Percentiles rank a stretch among this genome's conserved stretches.
Conservation (phyloP, 345 rosid genomes). For the Eucalyptus viminalis region DNA sequence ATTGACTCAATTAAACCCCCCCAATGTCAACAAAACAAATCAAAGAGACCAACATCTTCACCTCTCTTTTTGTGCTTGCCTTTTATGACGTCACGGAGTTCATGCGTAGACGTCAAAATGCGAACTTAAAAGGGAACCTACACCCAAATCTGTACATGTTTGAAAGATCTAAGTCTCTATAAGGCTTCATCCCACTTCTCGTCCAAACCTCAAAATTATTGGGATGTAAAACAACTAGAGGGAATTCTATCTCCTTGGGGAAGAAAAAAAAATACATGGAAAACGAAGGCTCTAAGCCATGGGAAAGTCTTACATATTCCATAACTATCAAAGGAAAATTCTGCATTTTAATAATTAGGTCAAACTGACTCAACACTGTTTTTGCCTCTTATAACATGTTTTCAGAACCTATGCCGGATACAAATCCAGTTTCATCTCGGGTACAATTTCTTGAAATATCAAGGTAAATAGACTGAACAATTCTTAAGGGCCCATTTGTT, state of each 20-base stretch:
- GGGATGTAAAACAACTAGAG: no score
- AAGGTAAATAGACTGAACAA: background rate
- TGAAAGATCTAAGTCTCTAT: background rate
- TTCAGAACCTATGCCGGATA: background rate
- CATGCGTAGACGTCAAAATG: background rate
- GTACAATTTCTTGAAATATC: background rate
- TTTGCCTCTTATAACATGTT: background rate
- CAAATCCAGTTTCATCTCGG: background rate
- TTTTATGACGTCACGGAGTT: background rate
- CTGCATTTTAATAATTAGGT: background rate
- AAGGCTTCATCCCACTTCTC: no score
- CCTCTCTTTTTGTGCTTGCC: background rate
- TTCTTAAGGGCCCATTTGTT: background rate
- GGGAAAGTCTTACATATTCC: background rate
- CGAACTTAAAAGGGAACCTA: background rate
- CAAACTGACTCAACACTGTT: no score
- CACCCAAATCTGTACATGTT: background rate
- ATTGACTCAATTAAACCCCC: background rate
- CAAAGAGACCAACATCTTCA: background rate
- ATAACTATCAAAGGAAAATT: background rate
- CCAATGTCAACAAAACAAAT: background rate
- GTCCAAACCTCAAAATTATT: no score
- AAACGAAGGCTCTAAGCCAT: background rate
- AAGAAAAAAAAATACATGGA: no score
- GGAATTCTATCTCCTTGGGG: no score